Percentiles rank a stretch among this genome's conserved stretches.
Evolutionary conservation across 2,329 filamentous ascomycete species (phyloP).

Genomic region (Cladosporium sp.): DNA sequence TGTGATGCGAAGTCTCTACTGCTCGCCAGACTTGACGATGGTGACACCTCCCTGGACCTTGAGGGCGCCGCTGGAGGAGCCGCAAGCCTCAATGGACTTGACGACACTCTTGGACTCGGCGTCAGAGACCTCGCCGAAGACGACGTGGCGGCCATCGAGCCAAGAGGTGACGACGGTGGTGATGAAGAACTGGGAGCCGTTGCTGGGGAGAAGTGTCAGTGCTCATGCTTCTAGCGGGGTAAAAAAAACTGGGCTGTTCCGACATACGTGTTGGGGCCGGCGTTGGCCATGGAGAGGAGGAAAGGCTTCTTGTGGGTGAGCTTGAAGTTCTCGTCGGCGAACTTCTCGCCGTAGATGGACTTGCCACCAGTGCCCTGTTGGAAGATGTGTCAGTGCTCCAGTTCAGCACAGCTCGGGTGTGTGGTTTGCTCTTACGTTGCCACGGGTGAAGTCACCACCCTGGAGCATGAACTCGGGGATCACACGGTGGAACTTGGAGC

Average conservation of each 20-base stretch:
- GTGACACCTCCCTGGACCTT: slow-evolving; percentile 52
- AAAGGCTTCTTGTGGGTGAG: slow-evolving; percentile 91
- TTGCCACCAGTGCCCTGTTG: slow-evolving; percentile 88
- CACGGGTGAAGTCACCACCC: slow-evolving; percentile 94
- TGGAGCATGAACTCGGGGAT: slow-evolving; percentile 99
- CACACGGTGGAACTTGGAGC: slow-evolving; percentile 90
- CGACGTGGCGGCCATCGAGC: slow-evolving; percentile 80
- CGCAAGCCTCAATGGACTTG: slow-evolving; percentile 61
- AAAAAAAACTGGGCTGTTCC: slow-evolving; percentile 5
- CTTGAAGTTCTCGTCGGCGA: slow-evolving; percentile 94
- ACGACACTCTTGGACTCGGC: slow-evolving; percentile 56
- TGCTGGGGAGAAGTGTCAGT: slow-evolving; percentile 46
- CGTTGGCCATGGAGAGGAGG: slow-evolving; percentile 96
- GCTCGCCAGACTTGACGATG: slow-evolving; percentile 40
- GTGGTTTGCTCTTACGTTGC: slow-evolving; percentile 69
- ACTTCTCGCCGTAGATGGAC: slow-evolving; percentile 96
- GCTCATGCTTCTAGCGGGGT: slow-evolving; percentile 1
- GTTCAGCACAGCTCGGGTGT: slow-evolving; percentile 9
- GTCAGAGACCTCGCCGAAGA: slow-evolving; percentile 75
- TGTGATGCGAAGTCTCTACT: slow-evolving; percentile 5
- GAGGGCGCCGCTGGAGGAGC: slow-evolving; percentile 56
- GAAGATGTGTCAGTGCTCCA: slow-evolving; percentile 1
- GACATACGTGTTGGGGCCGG: slow-evolving; percentile 85
- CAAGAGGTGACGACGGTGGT: slow-evolving; percentile 68
- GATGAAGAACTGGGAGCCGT: slow-evolving; percentile 74